Conservation (phyloP, 1,284 basidiomycete species). For the Schizophyllum commune region DNA sequence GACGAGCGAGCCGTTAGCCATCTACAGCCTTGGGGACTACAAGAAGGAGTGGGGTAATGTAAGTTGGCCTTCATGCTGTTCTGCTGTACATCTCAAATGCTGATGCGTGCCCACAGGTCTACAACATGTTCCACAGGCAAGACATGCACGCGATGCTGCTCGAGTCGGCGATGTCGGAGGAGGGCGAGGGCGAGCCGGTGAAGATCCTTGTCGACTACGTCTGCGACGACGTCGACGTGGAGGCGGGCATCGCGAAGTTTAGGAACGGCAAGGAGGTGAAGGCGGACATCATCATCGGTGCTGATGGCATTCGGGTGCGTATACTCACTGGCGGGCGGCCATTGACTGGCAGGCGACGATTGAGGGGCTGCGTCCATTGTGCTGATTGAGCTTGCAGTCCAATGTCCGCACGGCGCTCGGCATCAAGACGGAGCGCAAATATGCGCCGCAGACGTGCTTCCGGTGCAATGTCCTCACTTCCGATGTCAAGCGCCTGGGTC, state of each 20-base stretch:
- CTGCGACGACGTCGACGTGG: slow-evolving; percentile 19
- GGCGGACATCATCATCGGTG: slow-evolving; percentile 32
- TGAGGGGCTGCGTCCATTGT: too few relatives aligned
- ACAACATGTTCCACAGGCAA: slow-evolving; percentile 26
- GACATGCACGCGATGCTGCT: slow-evolving; percentile 24
- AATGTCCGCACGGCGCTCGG: slow-evolving; percentile 20
- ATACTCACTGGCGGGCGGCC: neutral
- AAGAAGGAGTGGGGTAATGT: slow-evolving; percentile 25
- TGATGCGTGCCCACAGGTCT: slow-evolving; percentile 6
- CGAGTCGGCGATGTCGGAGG: slow-evolving; percentile 17
- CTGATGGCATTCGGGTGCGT: slow-evolving; percentile 30
- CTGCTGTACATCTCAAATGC: neutral
- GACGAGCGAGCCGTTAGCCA: slow-evolving; percentile 20
- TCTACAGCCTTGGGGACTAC: slow-evolving; percentile 24
- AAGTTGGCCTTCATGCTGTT: neutral
- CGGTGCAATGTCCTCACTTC: slow-evolving; percentile 23
- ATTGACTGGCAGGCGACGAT: too few relatives aligned
- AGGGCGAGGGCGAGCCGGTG: slow-evolving; percentile 21
- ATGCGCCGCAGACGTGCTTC: slow-evolving; percentile 27
- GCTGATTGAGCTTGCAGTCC: slow-evolving; percentile 13
- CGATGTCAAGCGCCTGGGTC: slow-evolving; percentile 21
- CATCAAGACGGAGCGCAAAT: slow-evolving; percentile 21
- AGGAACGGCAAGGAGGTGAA: slow-evolving; percentile 22
- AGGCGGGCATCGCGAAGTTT: slow-evolving; percentile 23
- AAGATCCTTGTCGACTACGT: slow-evolving; percentile 22